phyloP scores from a whole-genome alignment of 2,329 filamentous ascomycete genomes.

The Cercospora zeae-maydis region DNA sequence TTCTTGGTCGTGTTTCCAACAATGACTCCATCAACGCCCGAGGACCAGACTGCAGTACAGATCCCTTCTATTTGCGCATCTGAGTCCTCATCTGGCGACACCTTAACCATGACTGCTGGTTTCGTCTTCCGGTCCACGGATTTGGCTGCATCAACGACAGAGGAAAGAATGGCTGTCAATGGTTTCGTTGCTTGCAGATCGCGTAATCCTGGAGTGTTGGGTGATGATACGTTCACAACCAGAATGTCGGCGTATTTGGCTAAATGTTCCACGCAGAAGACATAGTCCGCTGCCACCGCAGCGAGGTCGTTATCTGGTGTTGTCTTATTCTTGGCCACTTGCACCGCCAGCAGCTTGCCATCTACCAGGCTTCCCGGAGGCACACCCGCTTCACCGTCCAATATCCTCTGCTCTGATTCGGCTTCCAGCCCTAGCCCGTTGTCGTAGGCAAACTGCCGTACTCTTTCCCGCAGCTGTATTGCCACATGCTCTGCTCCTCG shows the following conservation, averaged over 20 bases:
- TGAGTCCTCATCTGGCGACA: slow-evolving; percentile 90
- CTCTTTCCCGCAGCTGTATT: slow-evolving; percentile 68
- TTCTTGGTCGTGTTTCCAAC: slow-evolving; percentile 96
- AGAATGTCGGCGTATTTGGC: slow-evolving; percentile 89
- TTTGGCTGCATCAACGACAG: slow-evolving; percentile 76
- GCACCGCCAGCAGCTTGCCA: slow-evolving; percentile 79
- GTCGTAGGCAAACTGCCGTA: slow-evolving; percentile 70
- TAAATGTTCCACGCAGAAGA: slow-evolving; percentile 80
- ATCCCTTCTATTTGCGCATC: slow-evolving; percentile 83
- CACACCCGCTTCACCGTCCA: slow-evolving; percentile 72
- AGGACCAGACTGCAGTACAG: slow-evolving; percentile 74
- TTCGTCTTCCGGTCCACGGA: slow-evolving; percentile 65
- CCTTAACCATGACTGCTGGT: slow-evolving; percentile 93
- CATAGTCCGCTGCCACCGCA: slow-evolving; percentile 74
- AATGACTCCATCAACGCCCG: slow-evolving; percentile 90
- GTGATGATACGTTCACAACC: slow-evolving; percentile 97
- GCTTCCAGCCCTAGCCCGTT: slow-evolving; percentile 63
- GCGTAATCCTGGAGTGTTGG: slow-evolving; percentile 88
- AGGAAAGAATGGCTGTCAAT: slow-evolving; percentile 72
- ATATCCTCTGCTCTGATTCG: slow-evolving; percentile 64
- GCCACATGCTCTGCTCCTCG: slow-evolving; percentile 85
- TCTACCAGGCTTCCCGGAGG: slow-evolving; percentile 75
- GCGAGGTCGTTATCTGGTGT: slow-evolving; percentile 81
- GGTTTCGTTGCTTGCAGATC: slow-evolving; percentile 82
- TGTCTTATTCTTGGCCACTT: slow-evolving; percentile 94